These are phyloP conservation scores for Candida albicans DNA, from an alignment of 1,139 yeast genomes.

Conservation along the genomic window DNA sequence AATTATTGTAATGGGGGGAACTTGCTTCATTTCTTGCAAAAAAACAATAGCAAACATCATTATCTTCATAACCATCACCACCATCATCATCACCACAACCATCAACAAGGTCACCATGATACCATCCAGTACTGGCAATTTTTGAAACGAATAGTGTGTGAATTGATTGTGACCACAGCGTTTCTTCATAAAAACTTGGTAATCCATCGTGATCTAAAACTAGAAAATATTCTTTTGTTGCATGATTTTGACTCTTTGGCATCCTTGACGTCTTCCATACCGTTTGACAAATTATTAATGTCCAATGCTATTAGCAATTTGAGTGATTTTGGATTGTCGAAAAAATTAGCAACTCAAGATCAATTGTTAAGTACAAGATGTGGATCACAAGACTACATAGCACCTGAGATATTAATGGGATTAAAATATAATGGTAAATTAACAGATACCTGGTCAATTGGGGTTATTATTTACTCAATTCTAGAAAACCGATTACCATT, in stretches of 20 bases:
- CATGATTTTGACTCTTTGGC: conserved; percentile 14
- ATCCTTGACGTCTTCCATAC: background rate
- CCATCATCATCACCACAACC: conserved; percentile 1
- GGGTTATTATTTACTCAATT: conserved; percentile 81
- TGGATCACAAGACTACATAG: conserved; percentile 93
- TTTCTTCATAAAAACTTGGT: conserved; percentile 67
- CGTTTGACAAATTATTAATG: conserved; percentile 4
- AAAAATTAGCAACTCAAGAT: conserved; percentile 55
- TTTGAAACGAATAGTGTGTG: conserved; percentile 64
- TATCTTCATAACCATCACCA: conserved; percentile 17
- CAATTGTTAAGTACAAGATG: conserved; percentile 81
- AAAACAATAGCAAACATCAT: conserved; percentile 13
- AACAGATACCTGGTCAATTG: conserved; percentile 93
- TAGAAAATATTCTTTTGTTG: conserved; percentile 73
- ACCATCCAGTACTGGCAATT: conserved; percentile 38
- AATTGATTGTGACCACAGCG: conserved; percentile 65
- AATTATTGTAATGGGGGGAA: conserved; percentile 87
- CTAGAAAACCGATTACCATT: conserved; percentile 87
- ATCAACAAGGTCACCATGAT: no score
- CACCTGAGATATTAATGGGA: conserved; percentile 91
- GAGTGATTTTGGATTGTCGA: conserved; percentile 88
- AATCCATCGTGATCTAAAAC: conserved; percentile 85
- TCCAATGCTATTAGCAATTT: conserved; percentile 50
- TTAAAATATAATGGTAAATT: conserved; percentile 85
- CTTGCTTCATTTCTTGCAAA: conserved; percentile 60